These are phyloP conservation scores for Dictyostelium intermedium DNA, from an alignment of 78 protist species.

Conservation along the genomic window DNA sequence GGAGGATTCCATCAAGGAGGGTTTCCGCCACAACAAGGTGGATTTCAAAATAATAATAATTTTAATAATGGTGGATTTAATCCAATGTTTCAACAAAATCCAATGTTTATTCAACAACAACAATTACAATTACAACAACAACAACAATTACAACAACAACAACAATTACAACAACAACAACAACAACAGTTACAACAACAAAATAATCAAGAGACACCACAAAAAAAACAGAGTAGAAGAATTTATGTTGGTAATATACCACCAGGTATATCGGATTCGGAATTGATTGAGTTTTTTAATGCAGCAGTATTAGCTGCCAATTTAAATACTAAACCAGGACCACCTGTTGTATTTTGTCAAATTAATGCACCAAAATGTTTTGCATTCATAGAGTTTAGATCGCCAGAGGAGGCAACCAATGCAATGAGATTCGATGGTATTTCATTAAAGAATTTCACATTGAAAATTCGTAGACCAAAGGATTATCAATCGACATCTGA, in stretches of 20 bases:
- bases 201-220: neutral
- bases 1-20: neutral
- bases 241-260: constrained; percentile 86
- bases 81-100: neutral
- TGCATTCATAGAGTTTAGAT: constrained; percentile 82
- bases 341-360: constrained; percentile 63
- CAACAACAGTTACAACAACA: neutral
- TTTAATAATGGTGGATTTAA: neutral
- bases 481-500: constrained; percentile 47
- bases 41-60: neutral
- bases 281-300: constrained; percentile 77
- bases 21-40: neutral
- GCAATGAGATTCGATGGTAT: constrained; percentile 83
- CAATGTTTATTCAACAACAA: neutral
- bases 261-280: constrained; percentile 57
- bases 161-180: neutral
- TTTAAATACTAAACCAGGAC: constrained; percentile 16
- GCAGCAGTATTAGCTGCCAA: constrained; percentile 28
- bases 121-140: neutral
- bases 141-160: neutral
- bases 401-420: constrained; percentile 82
- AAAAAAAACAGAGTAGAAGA: constrained; percentile 56
- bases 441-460: constrained; percentile 16
- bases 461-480: constrained; percentile 85
- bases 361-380: constrained; percentile 47